Evolutionary conservation across 768 basidiomycete genomes (phyloP).

Genomic region (Kwoniella shandongensis): DNA sequence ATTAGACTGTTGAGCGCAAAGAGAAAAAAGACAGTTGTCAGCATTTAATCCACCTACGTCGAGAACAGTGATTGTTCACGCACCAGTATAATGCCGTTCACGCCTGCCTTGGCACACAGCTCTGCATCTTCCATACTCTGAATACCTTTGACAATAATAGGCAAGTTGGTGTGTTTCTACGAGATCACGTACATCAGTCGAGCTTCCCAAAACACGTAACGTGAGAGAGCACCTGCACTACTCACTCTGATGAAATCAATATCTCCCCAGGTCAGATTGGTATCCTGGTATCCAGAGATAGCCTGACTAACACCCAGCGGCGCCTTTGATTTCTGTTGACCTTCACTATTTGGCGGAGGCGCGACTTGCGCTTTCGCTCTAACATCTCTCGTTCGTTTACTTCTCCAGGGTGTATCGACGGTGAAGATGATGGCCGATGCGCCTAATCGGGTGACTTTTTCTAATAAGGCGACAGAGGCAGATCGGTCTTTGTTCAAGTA

Average conservation of each 20-base stretch:
- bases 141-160: slow-evolving; percentile 59
- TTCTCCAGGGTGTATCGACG: slow-evolving; percentile 80
- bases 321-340: slow-evolving; percentile 10
- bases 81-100: slow-evolving; percentile 76
- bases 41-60: background rate
- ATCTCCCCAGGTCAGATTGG: slow-evolving; percentile 53
- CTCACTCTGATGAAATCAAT: slow-evolving; percentile 49
- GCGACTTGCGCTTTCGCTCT: slow-evolving; percentile 38
- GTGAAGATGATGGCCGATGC: slow-evolving; percentile 89
- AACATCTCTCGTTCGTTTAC: slow-evolving; percentile 61
- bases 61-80: slow-evolving; percentile 3
- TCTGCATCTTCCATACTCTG: slow-evolving; percentile 69
- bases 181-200: background rate
- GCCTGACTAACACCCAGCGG: slow-evolving; percentile 50
- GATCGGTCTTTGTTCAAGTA: slow-evolving; percentile 76
- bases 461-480: slow-evolving; percentile 68
- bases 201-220: slow-evolving; percentile 53
- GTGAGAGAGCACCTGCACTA: background rate
- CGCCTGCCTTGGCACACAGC: slow-evolving; percentile 78
- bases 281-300: slow-evolving; percentile 53
- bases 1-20: slow-evolving; percentile 60
- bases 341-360: slow-evolving; percentile 18
- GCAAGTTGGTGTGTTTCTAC: slow-evolving; percentile 56
- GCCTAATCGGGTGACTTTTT: slow-evolving; percentile 68
- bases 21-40: background rate